Evolutionary conservation across 1,284 basidiomycete species (phyloP).

Genomic region (Xanthoconium separans): DNA sequence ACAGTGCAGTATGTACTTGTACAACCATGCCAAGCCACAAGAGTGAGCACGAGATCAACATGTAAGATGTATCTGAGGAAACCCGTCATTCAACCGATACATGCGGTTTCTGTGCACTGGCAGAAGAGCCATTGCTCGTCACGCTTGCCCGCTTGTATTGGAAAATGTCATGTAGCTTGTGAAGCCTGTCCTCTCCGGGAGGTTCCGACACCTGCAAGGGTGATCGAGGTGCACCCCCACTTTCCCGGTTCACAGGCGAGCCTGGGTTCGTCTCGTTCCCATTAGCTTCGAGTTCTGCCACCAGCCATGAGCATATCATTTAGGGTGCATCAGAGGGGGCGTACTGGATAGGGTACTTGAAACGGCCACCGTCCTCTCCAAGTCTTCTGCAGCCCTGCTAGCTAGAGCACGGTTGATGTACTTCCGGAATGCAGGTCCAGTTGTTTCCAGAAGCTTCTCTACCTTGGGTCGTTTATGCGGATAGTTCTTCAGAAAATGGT

Average conservation of each 20-base stretch:
- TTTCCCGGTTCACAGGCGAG: constrained; percentile 28
- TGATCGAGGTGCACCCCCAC: constrained; percentile 28
- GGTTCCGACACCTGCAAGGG: constrained; percentile 31
- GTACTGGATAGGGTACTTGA: constrained; percentile 75
- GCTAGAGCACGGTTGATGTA: constrained; percentile 82
- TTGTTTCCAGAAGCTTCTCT: constrained; percentile 81
- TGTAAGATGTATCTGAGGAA: constrained; percentile 21
- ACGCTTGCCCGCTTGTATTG: constrained; percentile 73
- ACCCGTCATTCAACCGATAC: constrained; percentile 22
- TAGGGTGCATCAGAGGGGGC: constrained; percentile 28
- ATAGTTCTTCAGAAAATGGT: constrained; percentile 91
- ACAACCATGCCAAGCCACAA: constrained; percentile 31
- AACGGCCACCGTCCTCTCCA: constrained; percentile 74
- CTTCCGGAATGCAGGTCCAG: constrained; percentile 80
- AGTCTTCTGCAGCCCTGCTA: constrained; percentile 81
- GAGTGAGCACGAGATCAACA: constrained; percentile 17
- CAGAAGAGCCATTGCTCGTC: constrained; percentile 59
- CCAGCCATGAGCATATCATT: constrained; percentile 16
- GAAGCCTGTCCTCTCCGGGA: constrained; percentile 61
- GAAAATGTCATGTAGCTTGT: constrained; percentile 75
- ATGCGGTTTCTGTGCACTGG: constrained; percentile 18
- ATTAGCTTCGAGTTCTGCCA: constrained; percentile 66
- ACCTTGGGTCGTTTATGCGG: constrained; percentile 87
- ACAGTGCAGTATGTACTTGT: constrained; percentile 21
- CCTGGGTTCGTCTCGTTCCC: constrained; percentile 30